A percentile compares a stretch with the other conserved stretches of the same genome.
These are phyloP conservation scores for Xylaria polymorpha DNA, from an alignment of 2,329 filamentous ascomycete genomes.

Conservation along the genomic window DNA sequence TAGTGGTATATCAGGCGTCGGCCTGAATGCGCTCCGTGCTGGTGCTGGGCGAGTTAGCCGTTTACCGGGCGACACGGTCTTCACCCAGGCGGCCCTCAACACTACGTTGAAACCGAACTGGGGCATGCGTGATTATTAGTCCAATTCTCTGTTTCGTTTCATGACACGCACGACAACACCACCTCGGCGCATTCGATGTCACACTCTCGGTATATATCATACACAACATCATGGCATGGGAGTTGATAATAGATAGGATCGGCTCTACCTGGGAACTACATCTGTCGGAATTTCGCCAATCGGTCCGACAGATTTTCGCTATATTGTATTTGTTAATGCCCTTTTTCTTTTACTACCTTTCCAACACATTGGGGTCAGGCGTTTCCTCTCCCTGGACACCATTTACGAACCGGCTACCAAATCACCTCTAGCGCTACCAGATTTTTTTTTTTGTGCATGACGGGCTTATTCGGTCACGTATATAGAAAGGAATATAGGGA, in stretches of 20 bases:
- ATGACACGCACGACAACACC: slow-evolving; percentile 32
- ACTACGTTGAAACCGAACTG: slow-evolving; percentile 70
- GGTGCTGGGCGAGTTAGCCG: slow-evolving; percentile 90
- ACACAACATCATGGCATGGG: slow-evolving; percentile 39
- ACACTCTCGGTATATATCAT: slow-evolving; percentile 33
- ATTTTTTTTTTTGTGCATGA: slow-evolving; percentile 20
- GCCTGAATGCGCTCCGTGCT: slow-evolving; percentile 77
- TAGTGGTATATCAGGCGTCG: slow-evolving; percentile 78
- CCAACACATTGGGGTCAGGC: slow-evolving; percentile 19
- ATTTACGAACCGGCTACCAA: slow-evolving; percentile 30
- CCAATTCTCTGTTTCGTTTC: slow-evolving; percentile 31
- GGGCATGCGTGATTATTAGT: slow-evolving; percentile 59
- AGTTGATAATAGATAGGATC: slow-evolving; percentile 41
- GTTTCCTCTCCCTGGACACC: slow-evolving; percentile 27
- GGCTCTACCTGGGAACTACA: slow-evolving; percentile 28
- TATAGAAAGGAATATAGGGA: slow-evolving; percentile 32
- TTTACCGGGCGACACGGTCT: slow-evolving; percentile 83
- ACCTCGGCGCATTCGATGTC: slow-evolving; percentile 34
- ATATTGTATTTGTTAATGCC: slow-evolving; percentile 39
- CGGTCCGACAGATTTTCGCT: slow-evolving; percentile 26
- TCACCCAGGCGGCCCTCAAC: slow-evolving; percentile 75
- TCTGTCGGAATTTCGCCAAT: slow-evolving; percentile 30
- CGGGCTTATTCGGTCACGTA: slow-evolving; percentile 25
- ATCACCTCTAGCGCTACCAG: slow-evolving; percentile 7
- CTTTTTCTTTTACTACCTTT: slow-evolving; percentile 33